These are phyloP conservation scores for Mortierella hygrophila DNA, from an alignment of 192 early-diverging fungal genomes.

Conservation along the genomic window DNA sequence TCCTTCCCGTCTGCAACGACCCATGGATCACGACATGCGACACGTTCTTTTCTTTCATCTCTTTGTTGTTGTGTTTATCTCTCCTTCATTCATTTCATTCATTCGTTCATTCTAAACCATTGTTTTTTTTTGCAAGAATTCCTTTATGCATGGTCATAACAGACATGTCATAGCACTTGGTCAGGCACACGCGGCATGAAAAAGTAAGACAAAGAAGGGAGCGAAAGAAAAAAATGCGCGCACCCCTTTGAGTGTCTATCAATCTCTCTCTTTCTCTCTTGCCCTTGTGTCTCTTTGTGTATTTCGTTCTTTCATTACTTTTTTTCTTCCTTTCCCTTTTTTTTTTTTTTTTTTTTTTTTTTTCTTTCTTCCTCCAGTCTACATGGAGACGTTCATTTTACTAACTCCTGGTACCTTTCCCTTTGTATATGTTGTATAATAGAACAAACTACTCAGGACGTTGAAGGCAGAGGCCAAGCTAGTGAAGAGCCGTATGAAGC, in stretches of 20 bases:
- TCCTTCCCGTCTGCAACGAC: background rate
- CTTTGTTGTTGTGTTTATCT: background rate
- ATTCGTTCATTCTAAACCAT: no score
- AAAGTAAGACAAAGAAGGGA: background rate
- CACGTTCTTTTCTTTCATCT: conserved; percentile 1
- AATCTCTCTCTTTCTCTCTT: background rate
- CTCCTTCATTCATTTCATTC: background rate
- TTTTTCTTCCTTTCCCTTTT: no score
- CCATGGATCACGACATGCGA: conserved; percentile 7
- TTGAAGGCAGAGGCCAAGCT: conserved; percentile 52
- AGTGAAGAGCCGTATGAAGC: conserved; percentile 63
- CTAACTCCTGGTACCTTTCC: background rate
- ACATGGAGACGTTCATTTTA: background rate
- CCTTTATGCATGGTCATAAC: background rate
- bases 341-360: no score
- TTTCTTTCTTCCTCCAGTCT: no score
- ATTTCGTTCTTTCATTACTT: background rate
- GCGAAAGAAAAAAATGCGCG: conserved; percentile 1
- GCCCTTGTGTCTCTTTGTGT: background rate
- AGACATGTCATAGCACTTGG: conserved; percentile 4
- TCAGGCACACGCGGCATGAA: background rate
- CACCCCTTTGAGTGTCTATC: background rate
- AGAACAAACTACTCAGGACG: conserved; percentile 48
- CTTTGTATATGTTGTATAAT: conserved; percentile 4
- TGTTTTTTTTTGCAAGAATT: background rate